Conservation (phyloP, 768 basidiomycete genomes). For the Amyloporia xantha region DNA sequence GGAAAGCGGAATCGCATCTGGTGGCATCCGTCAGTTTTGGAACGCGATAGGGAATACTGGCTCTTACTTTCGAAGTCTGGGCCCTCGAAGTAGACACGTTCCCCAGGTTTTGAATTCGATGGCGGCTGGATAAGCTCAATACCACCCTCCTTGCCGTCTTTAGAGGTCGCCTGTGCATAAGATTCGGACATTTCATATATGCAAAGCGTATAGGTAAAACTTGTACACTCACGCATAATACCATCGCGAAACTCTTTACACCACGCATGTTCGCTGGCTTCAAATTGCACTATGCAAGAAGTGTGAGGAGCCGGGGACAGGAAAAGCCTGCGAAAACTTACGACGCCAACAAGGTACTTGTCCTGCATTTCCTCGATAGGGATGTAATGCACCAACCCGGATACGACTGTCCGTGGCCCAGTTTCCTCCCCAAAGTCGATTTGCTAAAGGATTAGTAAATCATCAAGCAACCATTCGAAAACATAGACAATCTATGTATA, state of each 20-base stretch:
- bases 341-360: constrained; percentile 77
- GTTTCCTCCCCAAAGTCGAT: constrained; percentile 94
- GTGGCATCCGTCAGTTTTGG: background rate
- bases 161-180: constrained; percentile 67
- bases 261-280: constrained; percentile 98
- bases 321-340: constrained; percentile 28
- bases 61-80: constrained; percentile 71
- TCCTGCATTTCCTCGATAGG: constrained; percentile 91
- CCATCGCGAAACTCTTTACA: constrained; percentile 97
- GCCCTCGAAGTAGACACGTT: constrained; percentile 93
- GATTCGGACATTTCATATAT: background rate
- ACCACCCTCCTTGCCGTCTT: constrained; percentile 83
- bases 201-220: background rate
- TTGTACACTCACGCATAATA: constrained; percentile 64
- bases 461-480: background rate
- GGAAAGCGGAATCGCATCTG: constrained; percentile 60
- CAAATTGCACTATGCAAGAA: constrained; percentile 65
- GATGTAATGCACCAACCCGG: constrained; percentile 94
- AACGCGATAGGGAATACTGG: background rate
- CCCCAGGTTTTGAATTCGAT: constrained; percentile 78
- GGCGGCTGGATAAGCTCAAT: constrained; percentile 92
- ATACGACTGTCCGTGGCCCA: constrained; percentile 93
- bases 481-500: background rate
- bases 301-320: background rate
- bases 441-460: constrained; percentile 49